Conservation (phyloP, 257 asterid genomes). For the Voacanga thouarsii region DNA sequence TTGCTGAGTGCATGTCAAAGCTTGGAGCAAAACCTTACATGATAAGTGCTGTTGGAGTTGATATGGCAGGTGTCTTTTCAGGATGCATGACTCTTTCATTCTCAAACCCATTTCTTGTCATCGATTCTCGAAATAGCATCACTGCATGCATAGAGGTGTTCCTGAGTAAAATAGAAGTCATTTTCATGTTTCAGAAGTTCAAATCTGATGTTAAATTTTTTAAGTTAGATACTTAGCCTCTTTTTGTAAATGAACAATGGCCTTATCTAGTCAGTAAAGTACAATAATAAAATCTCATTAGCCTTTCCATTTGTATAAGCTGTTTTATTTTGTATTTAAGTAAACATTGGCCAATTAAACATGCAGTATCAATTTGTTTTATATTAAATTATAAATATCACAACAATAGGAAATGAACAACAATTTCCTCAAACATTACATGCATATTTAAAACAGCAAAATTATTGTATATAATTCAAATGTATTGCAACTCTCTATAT, state of each 20-base stretch:
- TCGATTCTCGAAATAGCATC: background rate
- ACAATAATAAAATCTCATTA: background rate
- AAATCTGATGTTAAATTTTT: background rate
- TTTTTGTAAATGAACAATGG: too few relatives aligned
- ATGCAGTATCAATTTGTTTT: background rate
- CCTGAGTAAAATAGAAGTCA: background rate
- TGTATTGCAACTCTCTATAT: background rate
- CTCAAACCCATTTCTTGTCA: background rate
- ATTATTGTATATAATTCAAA: background rate
- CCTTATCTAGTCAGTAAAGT: background rate
- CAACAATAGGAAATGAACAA: background rate
- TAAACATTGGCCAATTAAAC: background rate
- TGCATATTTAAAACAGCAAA: background rate
- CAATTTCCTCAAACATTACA: background rate
- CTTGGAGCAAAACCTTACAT: constrained; percentile 80
- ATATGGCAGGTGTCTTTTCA: constrained; percentile 68
- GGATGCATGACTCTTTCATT: background rate
- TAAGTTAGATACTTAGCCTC: background rate
- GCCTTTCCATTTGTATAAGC: background rate
- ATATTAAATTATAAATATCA: background rate
- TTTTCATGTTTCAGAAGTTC: background rate
- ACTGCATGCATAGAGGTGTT: background rate
- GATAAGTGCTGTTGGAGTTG: constrained; percentile 86
- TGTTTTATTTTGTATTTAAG: background rate
- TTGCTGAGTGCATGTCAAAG: constrained; percentile 94